Base-by-base conservation (phyloP, 768 basidiomycete genomes). In the Krasilnikovozyma curviuscula region DNA sequence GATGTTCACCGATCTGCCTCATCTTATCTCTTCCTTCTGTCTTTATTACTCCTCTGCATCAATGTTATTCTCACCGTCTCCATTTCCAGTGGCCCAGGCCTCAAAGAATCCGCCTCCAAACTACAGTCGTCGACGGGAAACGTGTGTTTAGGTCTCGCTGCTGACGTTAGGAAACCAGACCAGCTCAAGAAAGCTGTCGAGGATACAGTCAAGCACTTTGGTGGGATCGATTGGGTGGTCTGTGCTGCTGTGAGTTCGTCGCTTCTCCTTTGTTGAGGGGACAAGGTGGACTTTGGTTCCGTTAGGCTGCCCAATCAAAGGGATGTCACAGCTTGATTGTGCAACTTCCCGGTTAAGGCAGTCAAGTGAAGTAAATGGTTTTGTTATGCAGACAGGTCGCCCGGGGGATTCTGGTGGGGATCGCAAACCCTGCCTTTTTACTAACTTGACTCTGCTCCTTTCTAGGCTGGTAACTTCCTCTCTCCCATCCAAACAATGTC, bases 191-290 rank as follows among this genome's bases (percentile, higher is more conserved):
- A 70, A 7, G 91, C 91, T 6, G 89, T 83, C 18, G 65, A 74
- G 24, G 72, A 75, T 60, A 74, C 82, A 1, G 73, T 88, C 16
- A 73, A 77, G 52, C 70, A 69, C 55, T 88, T 81, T 60, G 88
- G 89, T 0, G 71, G 71, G 54, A 84, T 98, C 50, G 89, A 98
- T 66, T 91, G 83, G 61, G 89, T 95, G 43, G 83, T 95, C 47
- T 86, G 84, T 60, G 86, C 86, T 82, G 63, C 49, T n/a, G 71
- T 66, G 3, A 2, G 0, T 14, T 8, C 5, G 27, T 4, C 21
- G 13, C 27, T 30, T 35, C 19, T 16, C 9, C 39, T n/a, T n/a
- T n/a, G n/a, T n/a, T n/a, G n/a, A n/a, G n/a, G n/a, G n/a, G n/a
- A n/a, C n/a, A n/a, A n/a, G n/a, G n/a, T n/a, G n/a, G n/a, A n/a